phyloP scores from a whole-genome alignment of 2,329 filamentous ascomycete genomes.

The Colletotrichum neosansevieriae region DNA sequence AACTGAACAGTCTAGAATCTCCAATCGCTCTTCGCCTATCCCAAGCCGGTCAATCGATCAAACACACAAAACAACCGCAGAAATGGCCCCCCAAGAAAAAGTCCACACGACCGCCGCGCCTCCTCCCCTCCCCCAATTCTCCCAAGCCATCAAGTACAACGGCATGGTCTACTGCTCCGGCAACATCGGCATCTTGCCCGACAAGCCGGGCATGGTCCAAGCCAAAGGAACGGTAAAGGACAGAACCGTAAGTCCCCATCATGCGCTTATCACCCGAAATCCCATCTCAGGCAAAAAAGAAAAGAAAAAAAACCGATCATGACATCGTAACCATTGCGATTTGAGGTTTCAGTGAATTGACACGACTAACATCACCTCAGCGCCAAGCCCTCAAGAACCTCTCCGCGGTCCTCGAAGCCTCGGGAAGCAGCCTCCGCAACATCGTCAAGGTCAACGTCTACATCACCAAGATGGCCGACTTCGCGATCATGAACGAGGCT shows the following conservation, averaged over 20 bases:
- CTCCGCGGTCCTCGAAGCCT: slow-evolving; percentile 68
- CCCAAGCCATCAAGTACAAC: slow-evolving; percentile 71
- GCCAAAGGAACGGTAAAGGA: slow-evolving; percentile 64
- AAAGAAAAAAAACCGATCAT: too few relatives aligned
- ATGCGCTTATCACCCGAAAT: not conserved
- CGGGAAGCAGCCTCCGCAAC: slow-evolving; percentile 69
- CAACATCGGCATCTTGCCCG: slow-evolving; percentile 67
- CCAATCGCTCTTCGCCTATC: fast-evolving
- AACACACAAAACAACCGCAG: not conserved
- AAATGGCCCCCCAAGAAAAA: slow-evolving; percentile 31
- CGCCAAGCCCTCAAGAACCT: slow-evolving; percentile 70
- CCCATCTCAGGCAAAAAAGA: not conserved
- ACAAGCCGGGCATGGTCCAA: slow-evolving; percentile 58
- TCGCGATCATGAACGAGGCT: slow-evolving; percentile 68
- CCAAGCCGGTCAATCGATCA: too few relatives aligned
- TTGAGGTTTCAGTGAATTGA: not conserved
- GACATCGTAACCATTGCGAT: not conserved
- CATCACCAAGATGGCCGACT: slow-evolving; percentile 74
- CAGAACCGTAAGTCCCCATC: slow-evolving; percentile 55
- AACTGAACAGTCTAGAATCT: not conserved
- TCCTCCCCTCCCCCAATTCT: slow-evolving; percentile 65
- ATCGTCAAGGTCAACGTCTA: slow-evolving; percentile 77
- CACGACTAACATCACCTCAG: slow-evolving; percentile 47
- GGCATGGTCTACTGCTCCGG: slow-evolving; percentile 80
- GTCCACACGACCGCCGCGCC: slow-evolving; percentile 45